Conservation (phyloP, 805 yeast species). For the Candida silvicultrix region DNA sequence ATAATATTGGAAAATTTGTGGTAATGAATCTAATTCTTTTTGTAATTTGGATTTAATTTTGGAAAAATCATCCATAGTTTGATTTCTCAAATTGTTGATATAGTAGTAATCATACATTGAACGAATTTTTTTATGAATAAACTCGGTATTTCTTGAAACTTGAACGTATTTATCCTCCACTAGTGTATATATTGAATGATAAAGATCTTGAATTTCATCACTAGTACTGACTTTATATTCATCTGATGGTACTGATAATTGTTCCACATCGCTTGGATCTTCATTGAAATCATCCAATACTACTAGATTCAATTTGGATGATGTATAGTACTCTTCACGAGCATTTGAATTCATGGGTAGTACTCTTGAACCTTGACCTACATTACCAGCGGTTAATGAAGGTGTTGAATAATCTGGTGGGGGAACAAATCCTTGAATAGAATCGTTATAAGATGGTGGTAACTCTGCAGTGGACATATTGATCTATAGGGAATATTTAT, state of each 20-base stretch:
- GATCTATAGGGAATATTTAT: too few relatives aligned
- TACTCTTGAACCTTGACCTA: slow-evolving; percentile 5
- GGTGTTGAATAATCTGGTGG: slow-evolving; percentile 11
- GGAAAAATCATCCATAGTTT: slow-evolving; percentile 13
- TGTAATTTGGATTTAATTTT: slow-evolving; percentile 10
- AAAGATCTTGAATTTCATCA: slow-evolving; percentile 9
- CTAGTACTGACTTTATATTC: slow-evolving; percentile 1
- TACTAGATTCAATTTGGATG: slow-evolving; percentile 1
- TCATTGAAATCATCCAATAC: slow-evolving; percentile 6
- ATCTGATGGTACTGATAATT: background rate
- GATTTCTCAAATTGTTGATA: slow-evolving; percentile 14
- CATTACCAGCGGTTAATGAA: background rate
- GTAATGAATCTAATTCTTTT: slow-evolving; percentile 5
- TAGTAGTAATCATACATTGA: slow-evolving; percentile 12
- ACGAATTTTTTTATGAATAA: slow-evolving; percentile 13
- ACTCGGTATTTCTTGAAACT: slow-evolving; percentile 13
- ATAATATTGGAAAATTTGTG: slow-evolving; percentile 6
- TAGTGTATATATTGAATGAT: slow-evolving; percentile 4
- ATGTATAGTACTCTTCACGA: slow-evolving; percentile 4
- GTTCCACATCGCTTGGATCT: slow-evolving; percentile 2
- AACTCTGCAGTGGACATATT: background rate
- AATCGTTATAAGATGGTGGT: slow-evolving; percentile 14
- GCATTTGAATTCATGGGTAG: slow-evolving; percentile 4
- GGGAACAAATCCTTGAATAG: slow-evolving; percentile 8
- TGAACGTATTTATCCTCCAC: slow-evolving; percentile 17